Base-by-base conservation (phyloP, 495 filamentous ascomycete genomes). In the Lasiosphaeria hispida region DNA sequence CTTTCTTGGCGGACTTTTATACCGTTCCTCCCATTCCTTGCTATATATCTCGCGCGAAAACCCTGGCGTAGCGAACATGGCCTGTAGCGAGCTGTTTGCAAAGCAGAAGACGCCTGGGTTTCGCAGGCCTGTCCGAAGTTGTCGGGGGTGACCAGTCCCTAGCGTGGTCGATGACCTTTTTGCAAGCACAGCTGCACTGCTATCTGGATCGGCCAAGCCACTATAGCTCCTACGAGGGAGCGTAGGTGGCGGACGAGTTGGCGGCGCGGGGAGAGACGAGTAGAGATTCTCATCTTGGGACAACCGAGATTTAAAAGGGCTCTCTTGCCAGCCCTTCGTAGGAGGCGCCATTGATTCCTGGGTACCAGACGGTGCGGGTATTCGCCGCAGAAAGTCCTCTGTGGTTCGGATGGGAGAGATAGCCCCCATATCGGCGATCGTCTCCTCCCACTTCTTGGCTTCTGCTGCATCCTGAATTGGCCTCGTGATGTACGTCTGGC, bases 101-200 rank as follows among this genome's bases (percentile, higher is more conserved):
- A 94, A 99, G 71, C 94, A 99, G 7, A 85, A 89, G 10, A 87
- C 86, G 9, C 87, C 85, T 19, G 88, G 86, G 63, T 96, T 97
- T 40, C 83, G 68, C 7, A 97, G 79, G 1, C 94, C 95, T 4
- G 90, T 93, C 48, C 65, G 65, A 10, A 38, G 50, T 45, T 53
- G 62, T 35, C 50, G 43, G 11, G 19, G n/a, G 10, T 50, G 35
- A 34, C 49, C 39, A 14, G 57, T 9, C 38, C 50, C 69, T 40
- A 34, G 33, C 65, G 61, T 63, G 68, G 72, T 60, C 3, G 45
- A 33, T 68, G 67, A 78, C 59, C 66, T 81, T 49, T 63, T 79
- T 14, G 76, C 72, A 6, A 75, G 76, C 11, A 74, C 71, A 40
- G 76, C 77, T 34, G 78, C 72, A 45, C 71, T 80, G 75, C 52